phyloP scores from a whole-genome alignment of 805 yeast species.

The Ogataea zsoltii region DNA sequence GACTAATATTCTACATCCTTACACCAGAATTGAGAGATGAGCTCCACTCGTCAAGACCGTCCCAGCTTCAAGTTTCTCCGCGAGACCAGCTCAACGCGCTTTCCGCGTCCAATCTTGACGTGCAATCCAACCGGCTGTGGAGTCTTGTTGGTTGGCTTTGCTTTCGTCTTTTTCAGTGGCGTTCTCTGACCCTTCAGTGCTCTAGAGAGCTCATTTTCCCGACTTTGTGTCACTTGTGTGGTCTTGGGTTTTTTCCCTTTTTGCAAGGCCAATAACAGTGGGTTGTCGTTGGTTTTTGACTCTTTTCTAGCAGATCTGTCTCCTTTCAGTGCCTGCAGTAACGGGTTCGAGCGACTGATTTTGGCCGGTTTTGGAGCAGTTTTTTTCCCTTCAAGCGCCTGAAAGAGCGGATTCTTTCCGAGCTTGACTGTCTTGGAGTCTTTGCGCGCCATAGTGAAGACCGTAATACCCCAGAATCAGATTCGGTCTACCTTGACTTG shows the following conservation, averaged over 20 bases:
- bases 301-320: neutral
- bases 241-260: neutral
- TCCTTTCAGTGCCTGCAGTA: slow-evolving; percentile 1
- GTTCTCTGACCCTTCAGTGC: slow-evolving; percentile 5
- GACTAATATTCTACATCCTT: neutral
- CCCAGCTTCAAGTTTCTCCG: neutral
- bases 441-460: neutral
- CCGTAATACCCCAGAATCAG: too few relatives aligned
- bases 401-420: slow-evolving; percentile 12
- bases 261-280: slow-evolving; percentile 4
- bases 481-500: neutral
- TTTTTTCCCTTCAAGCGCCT: slow-evolving; percentile 9
- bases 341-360: neutral
- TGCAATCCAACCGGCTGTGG: slow-evolving; percentile 7
- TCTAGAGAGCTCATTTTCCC: slow-evolving; percentile 6
- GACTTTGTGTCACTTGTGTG: neutral
- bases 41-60: neutral
- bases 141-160: neutral
- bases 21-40: too few relatives aligned
- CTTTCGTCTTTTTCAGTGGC: neutral
- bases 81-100: slow-evolving; percentile 6
- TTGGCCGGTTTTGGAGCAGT: neutral
- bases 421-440: neutral
- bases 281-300: neutral
- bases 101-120: neutral